Evolutionary conservation across 164 flowering plant species (phyloP).

Genomic region (Warburgia ugandensis): DNA sequence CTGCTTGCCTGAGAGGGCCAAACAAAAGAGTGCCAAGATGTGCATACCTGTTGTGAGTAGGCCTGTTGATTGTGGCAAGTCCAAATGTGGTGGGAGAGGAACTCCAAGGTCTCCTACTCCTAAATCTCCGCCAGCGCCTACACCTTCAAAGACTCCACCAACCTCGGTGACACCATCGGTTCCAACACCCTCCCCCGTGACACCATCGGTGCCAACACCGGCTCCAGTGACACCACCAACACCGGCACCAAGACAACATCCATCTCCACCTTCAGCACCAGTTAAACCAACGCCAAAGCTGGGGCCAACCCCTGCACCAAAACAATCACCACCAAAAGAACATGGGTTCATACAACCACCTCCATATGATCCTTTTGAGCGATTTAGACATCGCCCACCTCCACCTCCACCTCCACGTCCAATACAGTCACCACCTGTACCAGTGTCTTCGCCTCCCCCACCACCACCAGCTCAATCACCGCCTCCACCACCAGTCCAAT

Average conservation of each 20-base stretch:
- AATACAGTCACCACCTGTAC: no score
- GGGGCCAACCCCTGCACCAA: background rate
- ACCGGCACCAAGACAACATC: background rate
- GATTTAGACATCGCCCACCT: no score
- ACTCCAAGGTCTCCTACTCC: background rate
- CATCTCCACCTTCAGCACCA: background rate
- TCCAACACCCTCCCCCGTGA: background rate
- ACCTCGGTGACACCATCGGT: background rate
- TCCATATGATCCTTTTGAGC: no score
- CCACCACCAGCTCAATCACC: no score
- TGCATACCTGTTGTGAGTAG: conserved; percentile 34
- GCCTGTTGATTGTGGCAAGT: conserved; percentile 46
- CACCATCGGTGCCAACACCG: background rate
- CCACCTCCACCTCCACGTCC: no score
- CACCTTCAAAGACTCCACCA: background rate
- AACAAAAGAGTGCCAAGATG: conserved; percentile 29
- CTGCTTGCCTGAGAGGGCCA: conserved; percentile 39
- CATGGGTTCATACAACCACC: no score
- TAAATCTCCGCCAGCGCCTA: background rate
- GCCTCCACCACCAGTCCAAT: no score
- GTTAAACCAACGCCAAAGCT: background rate
- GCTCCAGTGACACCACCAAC: no score
- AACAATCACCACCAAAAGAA: background rate
- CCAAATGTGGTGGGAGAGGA: conserved; percentile 23
- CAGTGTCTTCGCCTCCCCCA: no score